Evolutionary conservation across 2,329 filamentous ascomycete genomes (phyloP), one percentile per base, ranked within the genome.

Genomic region (Aspergillus sp.): DNA sequence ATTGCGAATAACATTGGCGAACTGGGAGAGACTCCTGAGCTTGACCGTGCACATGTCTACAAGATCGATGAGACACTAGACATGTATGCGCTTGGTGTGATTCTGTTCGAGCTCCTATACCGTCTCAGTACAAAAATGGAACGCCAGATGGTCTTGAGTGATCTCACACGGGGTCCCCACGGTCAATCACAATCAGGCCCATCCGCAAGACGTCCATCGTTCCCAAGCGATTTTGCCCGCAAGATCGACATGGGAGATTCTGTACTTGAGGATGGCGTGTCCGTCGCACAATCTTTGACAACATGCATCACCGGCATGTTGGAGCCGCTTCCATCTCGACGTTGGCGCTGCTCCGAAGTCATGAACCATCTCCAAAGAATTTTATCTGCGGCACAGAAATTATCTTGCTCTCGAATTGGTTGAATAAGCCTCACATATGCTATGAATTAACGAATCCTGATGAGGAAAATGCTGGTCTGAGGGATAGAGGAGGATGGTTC

Each of bases 91-190:
- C 69, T 87, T 1, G 84, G 84, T 0, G 77, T 87, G 10, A 81
- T 87, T 26, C 70, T 82, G 0, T 82, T 86, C 41, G 85, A 88
- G 64, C 72, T 87, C 43, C 59, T 86, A 0, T 81, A 78, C 55
- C 73, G 68, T 4, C 82, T 87, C 48, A 69, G 68, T 36, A 81
- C 79, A 1, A 75, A 71, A 42, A 75, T 76, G 62, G 78, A 81
- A 54, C 72, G 78, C 13, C 67, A 73, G 44, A 54, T 73, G 19
- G 72, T 78, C 0, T 56, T 81, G 11, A 67, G 63, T 11, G 65
- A 71, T 11, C 53, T 80, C 24, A 74, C 72, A 4, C 60, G 64
- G 6, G 61, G 63, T 4, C 55, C 58, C 7, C 55, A 53, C 26
- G 47, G 47, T 11, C 50, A 54, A 19, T 36, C 38, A 1, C 36